Evolutionary conservation across 805 yeast genomes (phyloP), one percentile per base, ranked within the genome.

Genomic region (Metschnikowia similis): DNA sequence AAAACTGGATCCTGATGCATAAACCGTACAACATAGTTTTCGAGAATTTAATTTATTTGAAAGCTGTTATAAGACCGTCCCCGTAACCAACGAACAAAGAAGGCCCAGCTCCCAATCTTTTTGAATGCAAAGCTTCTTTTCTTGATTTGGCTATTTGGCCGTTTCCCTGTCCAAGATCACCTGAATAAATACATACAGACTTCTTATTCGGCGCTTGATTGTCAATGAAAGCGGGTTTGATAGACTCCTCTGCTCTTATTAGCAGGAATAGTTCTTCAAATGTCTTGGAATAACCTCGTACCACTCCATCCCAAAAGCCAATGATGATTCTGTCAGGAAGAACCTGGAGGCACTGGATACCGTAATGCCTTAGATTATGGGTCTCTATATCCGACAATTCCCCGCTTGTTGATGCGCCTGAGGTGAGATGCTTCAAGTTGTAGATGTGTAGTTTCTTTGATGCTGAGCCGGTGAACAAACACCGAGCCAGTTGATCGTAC

Each of bases 261-360:
- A 50, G 39, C 34, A 48, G 53, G 13, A 41, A 35, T 6, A 31
- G 43, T 28, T 47, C 52, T 16, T 49, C 48, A 8, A 50, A 36
- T n/a, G 46, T 36, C 26, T 40, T 38, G 4, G 38, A 37, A 41
- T 34, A 56, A 31, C 14, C 65, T 58, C 56, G 67, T 59, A 69
- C 59, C 1, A 66, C 3, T 71, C 89, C 74, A 67, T 79, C 84
- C 88, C 85, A 55, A 74, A 78, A 49, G 64, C 75, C 59, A 61
- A 61, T 40, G 13, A 70, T 66, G 1, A 79, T 40, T 6, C 61
- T 48, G 3, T 60, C 57, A 3, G 65, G 16, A 13, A 46, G 27
- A 14, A 41, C 27, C 41, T 47, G 39, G 10, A 63, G 44, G 35
- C 53, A 45, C 36, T 59, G 62, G 8, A 63, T 54, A 4, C 66